Percentiles rank a stretch among this genome's conserved stretches.
Conservation (phyloP, 2,329 filamentous ascomycete species). For the Escovopsis sp. region DNA sequence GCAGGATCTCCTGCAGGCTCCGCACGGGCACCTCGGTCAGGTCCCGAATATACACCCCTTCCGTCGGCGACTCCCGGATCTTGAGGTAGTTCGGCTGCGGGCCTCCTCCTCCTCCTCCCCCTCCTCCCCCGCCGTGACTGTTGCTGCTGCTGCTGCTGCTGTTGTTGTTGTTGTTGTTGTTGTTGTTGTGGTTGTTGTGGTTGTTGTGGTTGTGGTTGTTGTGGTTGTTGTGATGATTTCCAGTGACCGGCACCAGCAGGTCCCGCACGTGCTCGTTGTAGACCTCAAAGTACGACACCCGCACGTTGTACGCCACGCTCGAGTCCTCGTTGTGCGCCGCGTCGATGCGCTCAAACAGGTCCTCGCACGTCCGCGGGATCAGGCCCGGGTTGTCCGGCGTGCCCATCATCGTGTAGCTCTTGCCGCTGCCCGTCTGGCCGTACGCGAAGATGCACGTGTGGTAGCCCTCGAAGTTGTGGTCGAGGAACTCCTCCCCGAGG, state of each 20-base stretch:
- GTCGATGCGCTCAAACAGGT: conserved; percentile 87
- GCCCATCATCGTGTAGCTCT: conserved; percentile 98
- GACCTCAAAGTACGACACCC: conserved; percentile 96
- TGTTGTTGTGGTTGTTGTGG: too few species aligned
- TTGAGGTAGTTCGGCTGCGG: conserved; percentile 85
- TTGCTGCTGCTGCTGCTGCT: too few species aligned
- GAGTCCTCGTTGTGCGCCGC: conserved; percentile 60
- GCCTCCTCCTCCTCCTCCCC: too few species aligned
- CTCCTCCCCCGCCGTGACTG: too few species aligned
- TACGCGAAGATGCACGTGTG: conserved; percentile 99
- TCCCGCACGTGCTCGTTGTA: conserved; percentile 99
- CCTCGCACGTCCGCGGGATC: conserved; percentile 89
- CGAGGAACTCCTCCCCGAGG: conserved; percentile 88
- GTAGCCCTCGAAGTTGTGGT: conserved; percentile 98
- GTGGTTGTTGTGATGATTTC: too few species aligned
- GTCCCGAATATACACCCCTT: conserved; percentile 94
- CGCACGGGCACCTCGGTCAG: conserved; percentile 85
- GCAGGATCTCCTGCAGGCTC: conserved; percentile 72
- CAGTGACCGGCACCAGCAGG: conserved; percentile 59
- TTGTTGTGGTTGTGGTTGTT: too few species aligned
- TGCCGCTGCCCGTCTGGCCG: conserved; percentile 91
- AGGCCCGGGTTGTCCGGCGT: conserved; percentile 70
- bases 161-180: too few species aligned
- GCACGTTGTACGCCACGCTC: conserved; percentile 91
- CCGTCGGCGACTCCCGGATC: conserved; percentile 86